Evolutionary conservation across 257 asterid genomes (phyloP).

Genomic region (Solanum virginianum): DNA sequence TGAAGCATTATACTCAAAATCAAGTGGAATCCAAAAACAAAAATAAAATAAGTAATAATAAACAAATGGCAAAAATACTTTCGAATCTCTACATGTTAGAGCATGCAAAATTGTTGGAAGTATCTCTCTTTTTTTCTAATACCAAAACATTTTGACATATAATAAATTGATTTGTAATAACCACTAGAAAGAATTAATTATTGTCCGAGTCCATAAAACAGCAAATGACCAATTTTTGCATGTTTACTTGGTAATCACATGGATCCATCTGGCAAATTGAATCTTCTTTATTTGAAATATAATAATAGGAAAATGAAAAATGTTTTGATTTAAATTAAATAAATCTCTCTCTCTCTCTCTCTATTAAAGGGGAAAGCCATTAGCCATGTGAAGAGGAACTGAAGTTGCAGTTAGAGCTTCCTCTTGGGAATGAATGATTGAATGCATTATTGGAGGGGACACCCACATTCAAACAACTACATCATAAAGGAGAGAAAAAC

Average conservation of each 20-base stretch:
- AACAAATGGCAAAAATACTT: not conserved
- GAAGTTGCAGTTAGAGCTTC: constrained; percentile 22
- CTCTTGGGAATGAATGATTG: constrained; percentile 6
- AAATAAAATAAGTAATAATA: not conserved
- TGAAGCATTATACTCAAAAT: not conserved
- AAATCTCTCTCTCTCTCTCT: not conserved
- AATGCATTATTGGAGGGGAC: constrained; percentile 13
- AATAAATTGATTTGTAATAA: not conserved
- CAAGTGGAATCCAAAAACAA: not conserved
- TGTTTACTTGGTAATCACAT: constrained; percentile 29
- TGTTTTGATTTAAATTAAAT: not conserved
- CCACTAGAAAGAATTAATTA: constrained; percentile 7
- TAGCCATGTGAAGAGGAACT: constrained; percentile 47
- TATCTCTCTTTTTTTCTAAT: not conserved
- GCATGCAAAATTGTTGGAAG: constrained; percentile 2
- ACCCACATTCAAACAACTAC: not conserved
- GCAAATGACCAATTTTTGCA: constrained; percentile 1
- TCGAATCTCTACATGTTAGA: constrained; percentile 41
- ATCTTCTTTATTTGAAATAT: constrained; percentile 1
- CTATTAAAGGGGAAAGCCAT: constrained; percentile 18
- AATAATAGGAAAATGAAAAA: not conserved
- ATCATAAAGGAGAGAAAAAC: not conserved
- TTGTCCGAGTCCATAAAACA: constrained; percentile 21
- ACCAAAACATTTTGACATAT: not conserved
- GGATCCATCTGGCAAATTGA: constrained; percentile 43